Base-by-base conservation (phyloP, 805 yeast genomes). In the Yamadazyma sp. region DNA sequence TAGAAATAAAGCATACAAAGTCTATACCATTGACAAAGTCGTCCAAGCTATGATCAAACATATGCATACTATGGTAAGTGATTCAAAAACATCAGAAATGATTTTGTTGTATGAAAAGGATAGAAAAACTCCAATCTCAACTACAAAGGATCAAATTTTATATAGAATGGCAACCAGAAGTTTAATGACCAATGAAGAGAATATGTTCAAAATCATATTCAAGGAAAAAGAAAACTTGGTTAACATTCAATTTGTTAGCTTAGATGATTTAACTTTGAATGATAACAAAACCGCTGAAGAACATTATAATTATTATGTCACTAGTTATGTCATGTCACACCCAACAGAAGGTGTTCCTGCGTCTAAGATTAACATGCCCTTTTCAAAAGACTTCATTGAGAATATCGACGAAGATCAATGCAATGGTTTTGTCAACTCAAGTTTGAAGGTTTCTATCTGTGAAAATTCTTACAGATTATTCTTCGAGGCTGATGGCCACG, bases 331-430 rank as follows among this genome's bases (percentile, higher is more conserved):
- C 27, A 83, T 93, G 85, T 83, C 95, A 3, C 95, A 87, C 51
- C 98, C 98, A 24, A 93, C 99, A 2, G 99, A 93, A 59, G 98
- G 98, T 20, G 83, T 93, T 12, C 80, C 87, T 12, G 77, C 86
- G 13, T 79, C 83, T 27, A 79, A 78, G 46, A 74, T 93, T 36
- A 74, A 75, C 43, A 69, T 86, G 58, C 98, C 98, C 17, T 84
- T 91, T 59, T 65, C 86, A 45, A 82, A 78, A 47, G 56, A 75
- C 4, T 72, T 69, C 35, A 61, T 80, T 30, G 76, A 78, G 30
- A 71, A 65, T 31, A 75, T 76, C 8, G 80, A 68, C 29, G 77
- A 71, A 35, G 82, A 76, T 12, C 65, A 62, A 42, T 62, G 76
- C 36, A 81, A 76, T 35, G 94, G 91, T 9, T 69, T 72, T 27